Evolutionary conservation across 2,329 filamentous ascomycete species (phyloP), one percentile per base, ranked within the genome.

Genomic region (Aaosphaeria pasadenensis): DNA sequence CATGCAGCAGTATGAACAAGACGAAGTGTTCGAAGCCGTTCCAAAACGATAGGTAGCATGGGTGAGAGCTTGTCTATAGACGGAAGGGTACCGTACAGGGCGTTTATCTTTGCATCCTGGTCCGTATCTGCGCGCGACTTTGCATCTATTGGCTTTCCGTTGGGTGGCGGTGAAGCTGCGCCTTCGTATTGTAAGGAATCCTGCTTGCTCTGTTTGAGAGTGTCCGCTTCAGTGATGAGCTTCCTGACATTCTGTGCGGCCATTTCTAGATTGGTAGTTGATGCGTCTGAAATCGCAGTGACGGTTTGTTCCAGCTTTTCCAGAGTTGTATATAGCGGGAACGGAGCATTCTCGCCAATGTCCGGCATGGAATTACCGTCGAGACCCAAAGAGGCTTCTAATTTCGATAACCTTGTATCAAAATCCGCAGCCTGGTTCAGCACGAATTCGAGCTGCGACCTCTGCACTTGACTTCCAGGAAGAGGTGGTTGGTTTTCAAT

Each of bases 1-100:
- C 89, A 91, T 0, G 94, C 94, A 59, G 91, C 89, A 0, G 89
- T 85, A 64, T 99, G 94, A 43, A 97, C 86, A 11, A 86, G 84
- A 49, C 89, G 82, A 47, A 99, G 76, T 6, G 90, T 95, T 49
- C 91, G 82, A 44, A 99, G 75, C 29, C 94, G 83, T 61, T 96
- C 91, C 7, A 99, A 77, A 7, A 97, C 77, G 5, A 89, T 83
- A 1, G 94, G 92, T 4, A 99, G 79, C 13, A 96, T 78, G 1
- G 94, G 94, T 5, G 89, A 81, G 6, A 99, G 78, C 48, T 81
- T 88, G 70, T 96, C 91, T 49, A 99, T 94, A 0, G 89, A 94
- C 1, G 91, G 87, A 11, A 99, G 76, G 3, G 90, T 89, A 1
- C 88, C 87, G 70, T 96, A 96, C 5, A 99, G 81, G 1, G 91